Conservation (phyloP, 2,329 filamentous ascomycete genomes). For the Cladosporium phlei region DNA sequence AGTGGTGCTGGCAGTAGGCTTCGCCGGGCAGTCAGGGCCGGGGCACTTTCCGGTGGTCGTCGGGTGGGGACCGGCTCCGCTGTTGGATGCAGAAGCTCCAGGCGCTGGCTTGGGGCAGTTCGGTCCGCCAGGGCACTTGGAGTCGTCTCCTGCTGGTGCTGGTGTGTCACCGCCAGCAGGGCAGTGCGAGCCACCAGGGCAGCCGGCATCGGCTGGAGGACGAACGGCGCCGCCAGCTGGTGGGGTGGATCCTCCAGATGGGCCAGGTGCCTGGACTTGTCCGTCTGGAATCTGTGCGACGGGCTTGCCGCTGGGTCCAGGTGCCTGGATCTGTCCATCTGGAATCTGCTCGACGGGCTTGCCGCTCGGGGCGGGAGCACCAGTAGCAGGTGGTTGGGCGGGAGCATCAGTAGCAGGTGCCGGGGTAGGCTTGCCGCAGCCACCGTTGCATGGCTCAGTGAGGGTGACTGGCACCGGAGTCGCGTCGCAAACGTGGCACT, state of each 20-base stretch:
- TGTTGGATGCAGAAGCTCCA: constrained; percentile 1
- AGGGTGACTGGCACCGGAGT: constrained; percentile 30
- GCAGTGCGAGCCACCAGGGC: no score
- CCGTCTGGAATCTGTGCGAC: constrained; percentile 18
- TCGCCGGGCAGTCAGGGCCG: constrained; percentile 12
- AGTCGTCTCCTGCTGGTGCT: constrained; percentile 9
- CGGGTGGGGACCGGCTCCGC: constrained; percentile 8
- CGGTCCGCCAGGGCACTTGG: constrained; percentile 24
- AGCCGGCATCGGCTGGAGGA: constrained; percentile 1
- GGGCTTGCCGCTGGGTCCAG: constrained; percentile 12
- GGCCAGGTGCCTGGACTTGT: constrained; percentile 17
- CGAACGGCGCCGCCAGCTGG: constrained; percentile 5
- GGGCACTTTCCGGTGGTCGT: constrained; percentile 6
- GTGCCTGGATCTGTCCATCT: constrained; percentile 17
- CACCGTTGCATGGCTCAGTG: constrained; percentile 33
- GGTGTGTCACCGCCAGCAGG: constrained; percentile 11
- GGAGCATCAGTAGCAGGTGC: constrained; percentile 12
- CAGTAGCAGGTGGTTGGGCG: constrained; percentile 13
- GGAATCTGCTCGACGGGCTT: constrained; percentile 15
- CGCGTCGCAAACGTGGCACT: constrained; percentile 30
- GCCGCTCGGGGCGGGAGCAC: constrained; percentile 7
- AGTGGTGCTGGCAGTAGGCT: constrained; percentile 18
- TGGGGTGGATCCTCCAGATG: constrained; percentile 11
- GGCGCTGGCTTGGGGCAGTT: constrained; percentile 17
- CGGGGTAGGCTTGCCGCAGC: constrained; percentile 15